phyloP scores from a whole-genome alignment of 176 grass and related monocot species.

The Bonia amplexicaulis region DNA sequence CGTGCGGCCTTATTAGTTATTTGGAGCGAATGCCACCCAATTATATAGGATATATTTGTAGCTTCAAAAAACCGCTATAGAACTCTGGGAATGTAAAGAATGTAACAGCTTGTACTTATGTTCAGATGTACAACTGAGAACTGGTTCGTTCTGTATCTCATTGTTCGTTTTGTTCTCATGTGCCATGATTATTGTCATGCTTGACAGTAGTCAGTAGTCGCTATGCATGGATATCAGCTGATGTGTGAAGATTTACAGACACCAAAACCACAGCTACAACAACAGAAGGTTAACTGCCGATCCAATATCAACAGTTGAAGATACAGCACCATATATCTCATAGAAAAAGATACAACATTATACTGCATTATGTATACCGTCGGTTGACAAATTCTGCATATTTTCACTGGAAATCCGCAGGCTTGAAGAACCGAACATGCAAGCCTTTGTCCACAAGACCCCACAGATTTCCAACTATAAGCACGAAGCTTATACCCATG shows the following conservation, averaged over 20 bases:
- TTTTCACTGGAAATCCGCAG: slow-evolving; percentile 23
- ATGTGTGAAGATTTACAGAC: neutral
- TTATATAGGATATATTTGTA: too few species aligned
- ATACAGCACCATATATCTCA: neutral
- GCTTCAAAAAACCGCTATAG: neutral
- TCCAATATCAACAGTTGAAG: neutral
- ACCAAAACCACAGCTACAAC: neutral
- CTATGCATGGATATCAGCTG: neutral
- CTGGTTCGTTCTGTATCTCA: neutral
- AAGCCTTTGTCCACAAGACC: slow-evolving; percentile 56
- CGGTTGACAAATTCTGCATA: neutral
- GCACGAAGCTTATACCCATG: slow-evolving; percentile 57
- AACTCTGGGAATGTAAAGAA: neutral
- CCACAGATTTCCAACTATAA: slow-evolving; percentile 64
- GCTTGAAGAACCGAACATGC: slow-evolving; percentile 60
- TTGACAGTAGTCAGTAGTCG: neutral
- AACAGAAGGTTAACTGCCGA: neutral
- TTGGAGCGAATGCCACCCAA: too few species aligned
- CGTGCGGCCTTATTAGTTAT: too few species aligned
- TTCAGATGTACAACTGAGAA: neutral
- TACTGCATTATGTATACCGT: neutral
- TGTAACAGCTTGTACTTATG: neutral
- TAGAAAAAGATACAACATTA: neutral
- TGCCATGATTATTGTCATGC: neutral
- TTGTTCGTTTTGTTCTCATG: neutral